phyloP scores from a whole-genome alignment of 169 alveolate genomes.

The Plasmodium vivax region DNA sequence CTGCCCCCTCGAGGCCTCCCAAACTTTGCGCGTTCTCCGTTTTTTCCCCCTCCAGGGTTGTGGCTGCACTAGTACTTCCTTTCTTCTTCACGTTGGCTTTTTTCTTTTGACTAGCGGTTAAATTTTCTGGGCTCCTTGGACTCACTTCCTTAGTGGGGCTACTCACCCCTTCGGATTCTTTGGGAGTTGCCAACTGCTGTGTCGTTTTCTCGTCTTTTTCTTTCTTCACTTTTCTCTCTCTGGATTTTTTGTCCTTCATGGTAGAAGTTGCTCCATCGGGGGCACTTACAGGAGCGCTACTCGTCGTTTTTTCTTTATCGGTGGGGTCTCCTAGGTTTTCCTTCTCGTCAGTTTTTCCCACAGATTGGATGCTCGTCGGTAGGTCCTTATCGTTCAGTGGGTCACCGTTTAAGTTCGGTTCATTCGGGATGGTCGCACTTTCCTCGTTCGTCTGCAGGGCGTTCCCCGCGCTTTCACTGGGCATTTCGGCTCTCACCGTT shows the following conservation, averaged over 20 bases:
- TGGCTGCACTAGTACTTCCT: not conserved
- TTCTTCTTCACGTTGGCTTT: constrained; percentile 3
- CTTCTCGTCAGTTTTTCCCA: not conserved
- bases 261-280: not conserved
- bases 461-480: not conserved
- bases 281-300: not conserved
- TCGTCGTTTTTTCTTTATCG: not conserved
- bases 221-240: constrained; percentile 16
- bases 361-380: not conserved
- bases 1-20: not conserved
- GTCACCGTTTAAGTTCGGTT: not conserved
- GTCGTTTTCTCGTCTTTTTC: not conserved
- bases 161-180: not conserved
- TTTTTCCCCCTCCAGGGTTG: not conserved
- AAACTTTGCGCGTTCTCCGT: not conserved
- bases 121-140: not conserved
- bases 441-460: not conserved
- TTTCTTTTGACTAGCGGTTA: not conserved
- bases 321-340: not conserved
- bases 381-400: not conserved
- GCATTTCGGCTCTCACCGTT: not conserved
- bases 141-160: not conserved
- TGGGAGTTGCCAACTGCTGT: not conserved
- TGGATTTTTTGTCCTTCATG: constrained; percentile 1
- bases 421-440: not conserved